phyloP scores from a whole-genome alignment of 805 yeast species.

The Cyberlindnera mrakii region DNA sequence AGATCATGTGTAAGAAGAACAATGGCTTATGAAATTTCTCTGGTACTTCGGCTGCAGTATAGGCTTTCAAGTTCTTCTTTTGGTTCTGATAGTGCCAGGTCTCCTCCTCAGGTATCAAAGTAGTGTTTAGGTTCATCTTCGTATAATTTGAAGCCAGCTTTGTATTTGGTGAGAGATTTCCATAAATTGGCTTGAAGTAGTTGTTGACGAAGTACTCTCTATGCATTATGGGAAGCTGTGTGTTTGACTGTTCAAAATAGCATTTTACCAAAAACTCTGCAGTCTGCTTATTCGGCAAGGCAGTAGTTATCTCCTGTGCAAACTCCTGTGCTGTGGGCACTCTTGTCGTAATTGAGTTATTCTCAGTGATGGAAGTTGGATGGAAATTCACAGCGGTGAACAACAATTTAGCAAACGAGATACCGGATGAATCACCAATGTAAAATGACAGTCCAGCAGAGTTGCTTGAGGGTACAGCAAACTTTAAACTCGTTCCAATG shows the following conservation, averaged over 20 bases:
- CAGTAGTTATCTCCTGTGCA: conserved; percentile 29
- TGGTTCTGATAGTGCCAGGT: conserved; percentile 45
- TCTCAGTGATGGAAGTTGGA: conserved; percentile 26
- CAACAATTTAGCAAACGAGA: conserved; percentile 71
- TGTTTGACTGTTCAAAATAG: conserved; percentile 73
- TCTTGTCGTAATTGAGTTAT: conserved; percentile 23
- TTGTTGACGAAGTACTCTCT: conserved; percentile 65
- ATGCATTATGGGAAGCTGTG: conserved; percentile 81
- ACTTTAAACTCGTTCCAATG: conserved; percentile 18
- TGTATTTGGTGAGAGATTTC: conserved; percentile 46
- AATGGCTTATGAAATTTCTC: conserved; percentile 43
- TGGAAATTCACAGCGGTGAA: conserved; percentile 68
- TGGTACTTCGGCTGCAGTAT: conserved; percentile 34
- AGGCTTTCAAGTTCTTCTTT: conserved; percentile 1
- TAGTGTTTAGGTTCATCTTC: conserved; percentile 33
- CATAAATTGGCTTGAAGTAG: conserved; percentile 77
- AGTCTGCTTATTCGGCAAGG: conserved; percentile 59
- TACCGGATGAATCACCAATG: conserved; percentile 50
- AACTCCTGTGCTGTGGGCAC: conserved; percentile 18
- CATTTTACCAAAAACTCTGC: conserved; percentile 62
- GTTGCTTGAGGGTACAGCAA: conserved; percentile 11
- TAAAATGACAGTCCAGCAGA: conserved; percentile 24
- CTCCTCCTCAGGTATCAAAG: conserved; percentile 23
- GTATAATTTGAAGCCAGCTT: conserved; percentile 57
- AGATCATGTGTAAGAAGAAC: conserved; percentile 68